Evolutionary conservation across 1,139 yeast species (phyloP), one percentile per base, ranked within the genome.

Genomic region (Hansenula sp.): DNA sequence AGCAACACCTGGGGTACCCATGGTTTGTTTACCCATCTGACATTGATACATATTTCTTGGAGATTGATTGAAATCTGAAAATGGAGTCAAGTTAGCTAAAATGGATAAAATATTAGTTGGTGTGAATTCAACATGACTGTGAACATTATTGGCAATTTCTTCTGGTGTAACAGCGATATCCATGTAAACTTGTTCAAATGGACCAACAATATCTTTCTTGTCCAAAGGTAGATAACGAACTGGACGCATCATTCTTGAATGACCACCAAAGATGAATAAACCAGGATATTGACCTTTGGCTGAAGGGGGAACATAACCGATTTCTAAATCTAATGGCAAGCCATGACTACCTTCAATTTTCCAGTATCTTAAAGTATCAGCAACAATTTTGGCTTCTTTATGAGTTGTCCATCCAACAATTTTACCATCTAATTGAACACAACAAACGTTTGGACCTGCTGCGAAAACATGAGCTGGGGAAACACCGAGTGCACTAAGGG

Each of bases 31-130:
- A 78, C 97, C 98, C 99, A 92, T 92, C 75, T 94, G 98, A 71
- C 99, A 92, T 70, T 92, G 99, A 64, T 92, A 92, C 98, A 94
- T 92, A 64, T 92, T 92, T 80, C 99, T 85, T 57, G 99, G 99
- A 28, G 97, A 89, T 71, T 92, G 99, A 66, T 92, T 92, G 71
- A 92, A 94, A 66, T 92, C 98, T 1, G 97, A 90, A 62, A 88
- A 92, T 51, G 98, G 98, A 1, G 98, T 92, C 70, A 92, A 73
- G 65, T 92, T 92, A 48, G 97, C 97, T 65, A 92, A 73, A 53
- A 92, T 92, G 17, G 97, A 88, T 53, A 92, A 72, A 44, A 92
- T 88, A 62, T 92, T 89, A 3, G 98, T 92, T 53, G 98, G 98
- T 2, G 95, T 75, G 62, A 77, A 88, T 66, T 92, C 99, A 48